phyloP scores from a whole-genome alignment of 1,284 basidiomycete species.

The Tylopilus sp. region DNA sequence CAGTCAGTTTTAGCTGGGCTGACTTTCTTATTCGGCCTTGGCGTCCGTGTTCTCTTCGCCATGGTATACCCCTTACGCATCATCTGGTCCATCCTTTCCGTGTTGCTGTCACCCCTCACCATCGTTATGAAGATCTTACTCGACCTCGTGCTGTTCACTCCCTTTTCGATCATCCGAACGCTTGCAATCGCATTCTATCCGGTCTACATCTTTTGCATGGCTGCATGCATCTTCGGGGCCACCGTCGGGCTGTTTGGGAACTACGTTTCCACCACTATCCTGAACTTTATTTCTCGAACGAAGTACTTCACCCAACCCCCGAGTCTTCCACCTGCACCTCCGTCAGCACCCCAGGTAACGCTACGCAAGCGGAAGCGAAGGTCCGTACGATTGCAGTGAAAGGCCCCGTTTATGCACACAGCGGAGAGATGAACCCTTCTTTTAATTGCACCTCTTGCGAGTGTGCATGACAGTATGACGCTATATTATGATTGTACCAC shows the following conservation, averaged over 20 bases:
- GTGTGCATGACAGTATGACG: not conserved
- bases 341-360: conserved; percentile 20
- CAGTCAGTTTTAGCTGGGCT: conserved; percentile 16
- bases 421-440: not conserved
- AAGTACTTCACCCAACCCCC: conserved; percentile 22
- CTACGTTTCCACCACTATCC: conserved; percentile 29
- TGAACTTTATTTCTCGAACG: conserved; percentile 24
- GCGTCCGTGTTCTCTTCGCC: conserved; percentile 26
- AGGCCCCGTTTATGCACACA: not conserved
- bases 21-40: conserved; percentile 27
- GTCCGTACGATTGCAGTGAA: conserved; percentile 36
- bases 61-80: conserved; percentile 45
- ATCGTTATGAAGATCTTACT: conserved; percentile 56
- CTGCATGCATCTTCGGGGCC: conserved; percentile 65
- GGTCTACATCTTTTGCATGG: conserved; percentile 69
- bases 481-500: conserved; percentile 3
- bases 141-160: conserved; percentile 57
- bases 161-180: conserved; percentile 53
- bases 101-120: conserved; percentile 62
- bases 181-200: conserved; percentile 65
- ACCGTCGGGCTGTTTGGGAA: conserved; percentile 61
- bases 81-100: conserved; percentile 52
- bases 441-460: not conserved
- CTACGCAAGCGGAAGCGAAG: conserved; percentile 38
- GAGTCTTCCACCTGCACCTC: conserved; percentile 7